Evolutionary conservation across 2,329 filamentous ascomycete species (phyloP).

Genomic region (Fusarium fujikuroi): DNA sequence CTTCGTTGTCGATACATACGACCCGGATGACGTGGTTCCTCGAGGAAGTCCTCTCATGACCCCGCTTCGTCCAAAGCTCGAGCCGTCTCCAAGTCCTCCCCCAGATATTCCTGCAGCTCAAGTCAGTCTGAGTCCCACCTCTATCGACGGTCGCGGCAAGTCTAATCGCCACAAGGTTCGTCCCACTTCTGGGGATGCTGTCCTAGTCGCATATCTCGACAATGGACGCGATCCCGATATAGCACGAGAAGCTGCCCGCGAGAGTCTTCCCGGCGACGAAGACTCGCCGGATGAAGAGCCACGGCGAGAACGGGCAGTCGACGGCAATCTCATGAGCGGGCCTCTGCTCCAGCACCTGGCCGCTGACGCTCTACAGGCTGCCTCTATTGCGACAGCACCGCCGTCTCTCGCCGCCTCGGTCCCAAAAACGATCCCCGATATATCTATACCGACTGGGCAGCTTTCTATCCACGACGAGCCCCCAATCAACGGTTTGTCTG

Average conservation of each 20-base stretch:
- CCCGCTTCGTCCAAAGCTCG: slow-evolving; percentile 48
- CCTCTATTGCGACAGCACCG: slow-evolving; percentile 22
- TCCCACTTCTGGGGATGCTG: slow-evolving; percentile 70
- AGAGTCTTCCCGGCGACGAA: slow-evolving; percentile 61
- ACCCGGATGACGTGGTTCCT: slow-evolving; percentile 57
- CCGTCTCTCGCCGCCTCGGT: slow-evolving; percentile 15
- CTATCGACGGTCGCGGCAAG: slow-evolving; percentile 56
- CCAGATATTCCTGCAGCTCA: slow-evolving; percentile 51
- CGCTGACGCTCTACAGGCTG: slow-evolving; percentile 48
- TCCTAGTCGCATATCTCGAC: slow-evolving; percentile 73
- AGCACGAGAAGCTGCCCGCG: slow-evolving; percentile 64
- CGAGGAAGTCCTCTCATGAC: slow-evolving; percentile 55
- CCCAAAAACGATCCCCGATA: slow-evolving; percentile 42
- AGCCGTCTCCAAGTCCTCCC: slow-evolving; percentile 48
- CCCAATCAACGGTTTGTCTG: slow-evolving; percentile 6
- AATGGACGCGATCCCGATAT: slow-evolving; percentile 73
- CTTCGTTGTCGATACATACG: slow-evolving; percentile 52
- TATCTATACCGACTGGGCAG: slow-evolving; percentile 46
- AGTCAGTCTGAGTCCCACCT: slow-evolving; percentile 50
- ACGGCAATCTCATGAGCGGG: slow-evolving; percentile 34
- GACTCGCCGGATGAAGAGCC: slow-evolving; percentile 41
- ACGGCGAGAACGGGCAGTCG: slow-evolving; percentile 17
- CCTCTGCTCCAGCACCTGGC: slow-evolving; percentile 48
- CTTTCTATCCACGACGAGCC: slow-evolving; percentile 51
- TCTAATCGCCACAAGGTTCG: slow-evolving; percentile 64